phyloP scores from a whole-genome alignment of 768 basidiomycete genomes.

The Leccinum boreale region DNA sequence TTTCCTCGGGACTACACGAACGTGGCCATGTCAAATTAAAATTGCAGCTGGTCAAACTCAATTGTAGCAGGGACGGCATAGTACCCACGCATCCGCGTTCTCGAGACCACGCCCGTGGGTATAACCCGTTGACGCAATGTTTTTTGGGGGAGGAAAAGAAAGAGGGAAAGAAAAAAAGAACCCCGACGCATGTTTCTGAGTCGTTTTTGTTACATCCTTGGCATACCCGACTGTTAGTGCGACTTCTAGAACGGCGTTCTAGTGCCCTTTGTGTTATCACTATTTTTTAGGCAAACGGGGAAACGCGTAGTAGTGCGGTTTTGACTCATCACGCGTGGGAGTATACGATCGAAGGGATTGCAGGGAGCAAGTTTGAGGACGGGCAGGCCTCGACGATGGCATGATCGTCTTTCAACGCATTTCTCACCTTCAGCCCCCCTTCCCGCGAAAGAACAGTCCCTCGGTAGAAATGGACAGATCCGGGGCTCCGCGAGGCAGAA shows the following conservation, averaged over 20 bases:
- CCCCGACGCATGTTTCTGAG: neutral
- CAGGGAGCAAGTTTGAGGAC: neutral
- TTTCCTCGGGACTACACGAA: neutral
- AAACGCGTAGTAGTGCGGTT: neutral
- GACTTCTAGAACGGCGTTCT: neutral
- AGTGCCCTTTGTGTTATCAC: neutral
- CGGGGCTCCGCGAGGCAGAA: neutral
- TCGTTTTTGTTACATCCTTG: neutral
- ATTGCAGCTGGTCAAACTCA: slow-evolving; percentile 19
- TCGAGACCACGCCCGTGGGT: slow-evolving; percentile 3
- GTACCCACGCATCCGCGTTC: slow-evolving; percentile 10
- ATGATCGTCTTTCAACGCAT: neutral
- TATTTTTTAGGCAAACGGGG: neutral
- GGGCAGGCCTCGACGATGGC: neutral
- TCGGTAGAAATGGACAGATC: neutral
- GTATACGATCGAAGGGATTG: neutral
- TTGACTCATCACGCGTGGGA: neutral
- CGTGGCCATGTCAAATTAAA: slow-evolving; percentile 12
- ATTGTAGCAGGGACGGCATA: slow-evolving; percentile 4
- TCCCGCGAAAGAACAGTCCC: neutral
- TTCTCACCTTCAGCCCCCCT: neutral
- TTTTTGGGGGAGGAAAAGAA: neutral
- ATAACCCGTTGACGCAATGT: neutral
- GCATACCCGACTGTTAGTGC: neutral
- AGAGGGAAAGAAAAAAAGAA: neutral